Evolutionary conservation across 2,329 filamentous ascomycete genomes (phyloP).

Genomic region (Chaetothyriales sp.): DNA sequence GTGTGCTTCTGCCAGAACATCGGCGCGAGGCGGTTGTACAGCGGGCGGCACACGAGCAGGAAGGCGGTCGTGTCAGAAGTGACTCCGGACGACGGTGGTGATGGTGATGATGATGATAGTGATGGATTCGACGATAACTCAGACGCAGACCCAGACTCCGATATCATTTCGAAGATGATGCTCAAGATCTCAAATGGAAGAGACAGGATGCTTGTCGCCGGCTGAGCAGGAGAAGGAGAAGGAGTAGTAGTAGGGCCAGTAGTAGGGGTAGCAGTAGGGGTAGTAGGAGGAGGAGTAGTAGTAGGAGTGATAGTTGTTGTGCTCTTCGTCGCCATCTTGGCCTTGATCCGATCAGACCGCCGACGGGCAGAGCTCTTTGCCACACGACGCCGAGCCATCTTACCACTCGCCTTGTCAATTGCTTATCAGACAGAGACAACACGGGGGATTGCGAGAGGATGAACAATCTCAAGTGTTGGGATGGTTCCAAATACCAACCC

Average conservation of each 20-base stretch:
- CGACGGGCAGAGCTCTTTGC: background rate
- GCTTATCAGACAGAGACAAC: background rate
- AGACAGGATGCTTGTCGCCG: background rate
- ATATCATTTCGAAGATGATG: background rate
- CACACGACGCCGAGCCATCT: background rate
- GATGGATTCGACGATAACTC: too few relatives aligned
- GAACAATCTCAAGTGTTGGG: too few relatives aligned
- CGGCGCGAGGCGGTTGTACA: background rate
- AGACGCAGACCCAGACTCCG: too few relatives aligned
- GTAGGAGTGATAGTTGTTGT: background rate
- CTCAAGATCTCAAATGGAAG: background rate
- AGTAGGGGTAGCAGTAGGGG: background rate
- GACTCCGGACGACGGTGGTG: too few relatives aligned
- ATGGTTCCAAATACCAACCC: too few relatives aligned
- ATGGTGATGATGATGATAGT: too few relatives aligned
- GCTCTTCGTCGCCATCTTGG: background rate
- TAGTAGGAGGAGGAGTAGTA: background rate
- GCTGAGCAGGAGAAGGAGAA: background rate
- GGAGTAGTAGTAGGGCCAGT: background rate
- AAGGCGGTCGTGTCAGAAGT: background rate
- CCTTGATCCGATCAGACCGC: background rate
- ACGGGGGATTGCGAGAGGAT: background rate
- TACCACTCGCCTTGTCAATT: background rate
- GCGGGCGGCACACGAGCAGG: background rate
- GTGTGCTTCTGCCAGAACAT: background rate